A percentile compares a stretch with the other conserved stretches of the same genome.
Evolutionary conservation across 1,284 basidiomycete species (phyloP).

Genomic region (Peniophora sp.): DNA sequence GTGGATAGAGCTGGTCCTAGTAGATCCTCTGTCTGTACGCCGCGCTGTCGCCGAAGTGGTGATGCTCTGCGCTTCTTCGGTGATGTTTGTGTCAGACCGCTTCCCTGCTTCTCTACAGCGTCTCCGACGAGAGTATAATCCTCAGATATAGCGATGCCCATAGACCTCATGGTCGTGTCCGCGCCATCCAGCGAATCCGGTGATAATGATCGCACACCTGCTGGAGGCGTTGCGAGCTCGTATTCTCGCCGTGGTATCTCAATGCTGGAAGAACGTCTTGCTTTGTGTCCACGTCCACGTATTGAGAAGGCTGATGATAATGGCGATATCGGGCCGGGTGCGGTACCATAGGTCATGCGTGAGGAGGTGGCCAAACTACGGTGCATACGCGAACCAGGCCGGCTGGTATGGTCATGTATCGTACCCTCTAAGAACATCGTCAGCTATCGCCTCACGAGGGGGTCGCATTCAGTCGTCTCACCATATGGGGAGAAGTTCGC

Average conservation of each 20-base stretch:
- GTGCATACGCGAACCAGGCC: slow-evolving; percentile 2
- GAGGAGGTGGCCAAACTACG: neutral
- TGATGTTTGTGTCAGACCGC: neutral
- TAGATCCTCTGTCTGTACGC: slow-evolving; percentile 66
- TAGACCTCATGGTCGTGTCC: slow-evolving; percentile 24
- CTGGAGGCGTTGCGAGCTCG: slow-evolving; percentile 60
- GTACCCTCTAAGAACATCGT: too few species aligned
- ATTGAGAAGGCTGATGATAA: slow-evolving; percentile 8
- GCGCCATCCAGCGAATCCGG: slow-evolving; percentile 42
- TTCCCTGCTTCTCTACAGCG: neutral
- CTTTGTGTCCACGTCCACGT: neutral
- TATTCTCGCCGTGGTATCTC: slow-evolving; percentile 26
- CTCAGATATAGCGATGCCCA: neutral
- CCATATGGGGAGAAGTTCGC: slow-evolving; percentile 9
- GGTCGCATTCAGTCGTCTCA: too few species aligned
- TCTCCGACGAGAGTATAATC: neutral
- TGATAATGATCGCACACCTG: slow-evolving; percentile 45
- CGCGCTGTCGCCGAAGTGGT: neutral
- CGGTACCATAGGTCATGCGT: slow-evolving; percentile 8
- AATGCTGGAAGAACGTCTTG: slow-evolving; percentile 19
- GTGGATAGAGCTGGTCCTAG: slow-evolving; percentile 19
- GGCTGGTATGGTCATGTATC: neutral
- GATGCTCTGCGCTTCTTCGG: neutral
- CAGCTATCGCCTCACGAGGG: too few species aligned
- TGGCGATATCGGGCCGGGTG: slow-evolving; percentile 10